Evolutionary conservation across 2,329 filamentous ascomycete species (phyloP).

Genomic region (Mycocentrospora acerina): DNA sequence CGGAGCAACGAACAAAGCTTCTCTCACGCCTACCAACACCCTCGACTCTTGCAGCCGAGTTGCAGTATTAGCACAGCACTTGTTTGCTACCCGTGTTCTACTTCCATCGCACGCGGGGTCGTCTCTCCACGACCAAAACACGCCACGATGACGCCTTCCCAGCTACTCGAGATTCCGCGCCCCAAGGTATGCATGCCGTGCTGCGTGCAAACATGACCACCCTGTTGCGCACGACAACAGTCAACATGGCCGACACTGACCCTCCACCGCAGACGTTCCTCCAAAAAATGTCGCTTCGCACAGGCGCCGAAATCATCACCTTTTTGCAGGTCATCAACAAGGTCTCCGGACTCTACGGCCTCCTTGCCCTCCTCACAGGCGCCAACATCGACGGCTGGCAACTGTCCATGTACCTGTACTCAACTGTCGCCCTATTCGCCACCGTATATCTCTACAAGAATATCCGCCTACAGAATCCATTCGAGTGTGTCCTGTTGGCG

Average conservation of each 20-base stretch:
- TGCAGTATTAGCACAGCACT: constrained; percentile 19
- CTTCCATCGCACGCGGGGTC: constrained; percentile 2
- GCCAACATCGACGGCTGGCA: constrained; percentile 80
- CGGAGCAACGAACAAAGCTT: constrained; percentile 7
- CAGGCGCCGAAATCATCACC: constrained; percentile 81
- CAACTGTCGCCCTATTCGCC: constrained; percentile 67
- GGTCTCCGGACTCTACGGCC: constrained; percentile 83
- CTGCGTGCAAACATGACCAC: constrained; percentile 6
- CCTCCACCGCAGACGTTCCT: constrained; percentile 68
- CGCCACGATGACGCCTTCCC: constrained; percentile 35
- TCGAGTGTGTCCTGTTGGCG: constrained; percentile 78
- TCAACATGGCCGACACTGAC: constrained; percentile 16
- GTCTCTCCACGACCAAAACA: constrained; percentile 3
- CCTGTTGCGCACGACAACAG: neutral
- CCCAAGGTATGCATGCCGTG: constrained; percentile 34
- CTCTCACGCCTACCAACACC: constrained; percentile 5
- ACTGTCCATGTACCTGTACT: constrained; percentile 90
- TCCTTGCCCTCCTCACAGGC: constrained; percentile 86
- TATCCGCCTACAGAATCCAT: constrained; percentile 74
- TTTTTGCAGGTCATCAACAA: constrained; percentile 88
- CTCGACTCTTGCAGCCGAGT: constrained; percentile 1
- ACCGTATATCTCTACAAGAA: constrained; percentile 73
- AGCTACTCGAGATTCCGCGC: constrained; percentile 41
- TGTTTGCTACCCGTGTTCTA: constrained; percentile 8
- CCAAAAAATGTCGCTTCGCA: constrained; percentile 81